Evolutionary conservation across 2,329 filamentous ascomycete species (phyloP), one percentile per base, ranked within the genome.

Genomic region (Lachnellula occidentalis): DNA sequence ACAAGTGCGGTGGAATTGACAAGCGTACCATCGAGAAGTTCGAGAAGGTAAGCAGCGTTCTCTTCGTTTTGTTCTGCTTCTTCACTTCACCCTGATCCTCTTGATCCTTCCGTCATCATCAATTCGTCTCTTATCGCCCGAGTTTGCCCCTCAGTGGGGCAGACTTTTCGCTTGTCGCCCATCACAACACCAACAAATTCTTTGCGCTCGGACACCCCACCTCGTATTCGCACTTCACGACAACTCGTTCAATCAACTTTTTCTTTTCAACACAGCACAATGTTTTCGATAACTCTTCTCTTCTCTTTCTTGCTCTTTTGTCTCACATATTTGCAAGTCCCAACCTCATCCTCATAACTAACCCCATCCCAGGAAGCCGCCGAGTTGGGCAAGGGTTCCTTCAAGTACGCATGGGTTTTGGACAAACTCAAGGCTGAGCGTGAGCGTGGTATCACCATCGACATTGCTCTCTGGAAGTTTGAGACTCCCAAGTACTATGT

Each of bases 1-100:
- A 97, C 91, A 92, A 99, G 88, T 97, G 94, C 85, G 94, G 94
- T 88, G 94, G 94, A 90, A 99, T 97, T 75, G 94, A 99, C 90
- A 91, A 92, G 86, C 92, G 94, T 91, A 97, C 92, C 79, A 99
- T 99, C 77, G 94, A 99, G 88, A 99, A 99, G 89, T 99, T 99
- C 87, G 94, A 99, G 92, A 99, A 99, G 90, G 91, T 95, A 79
- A 76, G 85, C 51, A 27, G 19, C 39, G n/a, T 22, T 34, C 17
- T 49, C 37, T 57, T 60, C 54, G 53, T 22, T 36, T 48, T 36
- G 15, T 48, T 48, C 37, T 54, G 49, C 12, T 45, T 42, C n/a
- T n/a, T n/a, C n/a, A n/a, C n/a, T 34, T 61, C 53, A 41, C 53
- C 22, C 49, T 43, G 14, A 34, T 27, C 34, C 57, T 47, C 50